Conservation (phyloP, 345 rosid species). For the Euphorbia peplus region DNA sequence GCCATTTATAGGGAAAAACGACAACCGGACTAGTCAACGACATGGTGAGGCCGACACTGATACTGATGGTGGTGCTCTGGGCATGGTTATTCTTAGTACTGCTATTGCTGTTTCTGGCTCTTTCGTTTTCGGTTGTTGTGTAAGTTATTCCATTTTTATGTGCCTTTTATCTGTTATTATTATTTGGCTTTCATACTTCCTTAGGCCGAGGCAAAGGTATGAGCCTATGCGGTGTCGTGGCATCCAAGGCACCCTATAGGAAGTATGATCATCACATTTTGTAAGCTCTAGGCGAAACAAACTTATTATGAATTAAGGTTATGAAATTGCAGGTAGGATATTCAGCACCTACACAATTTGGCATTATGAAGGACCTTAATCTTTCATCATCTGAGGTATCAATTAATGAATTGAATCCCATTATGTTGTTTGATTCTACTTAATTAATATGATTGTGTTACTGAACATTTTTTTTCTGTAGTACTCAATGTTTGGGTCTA, state of each 20-base stretch:
- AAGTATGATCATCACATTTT: no score
- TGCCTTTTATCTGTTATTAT: no score
- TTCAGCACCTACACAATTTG: conserved; percentile 52
- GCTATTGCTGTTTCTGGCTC: conserved; percentile 55
- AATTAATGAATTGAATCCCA: neutral
- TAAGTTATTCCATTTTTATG: conserved; percentile 17
- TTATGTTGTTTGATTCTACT: neutral
- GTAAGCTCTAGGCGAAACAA: no score
- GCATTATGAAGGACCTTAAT: conserved; percentile 44
- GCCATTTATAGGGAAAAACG: conserved; percentile 35
- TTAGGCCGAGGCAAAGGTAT: no score
- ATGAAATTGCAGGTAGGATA: conserved; percentile 41
- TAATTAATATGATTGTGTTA: no score
- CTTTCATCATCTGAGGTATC: conserved; percentile 43
- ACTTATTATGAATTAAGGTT: neutral
- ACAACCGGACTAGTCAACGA: conserved; percentile 10
- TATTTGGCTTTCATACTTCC: no score
- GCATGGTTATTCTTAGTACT: conserved; percentile 52
- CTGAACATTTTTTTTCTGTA: neutral
- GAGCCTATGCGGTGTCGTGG: no score
- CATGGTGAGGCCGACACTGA: conserved; percentile 12
- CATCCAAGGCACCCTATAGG: neutral
- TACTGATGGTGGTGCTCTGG: conserved; percentile 6
- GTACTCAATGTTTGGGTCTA: conserved; percentile 28
- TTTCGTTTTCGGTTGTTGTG: conserved; percentile 48